Percentiles rank a stretch among this genome's conserved stretches.
Evolutionary conservation across 202 grass and related monocot genomes (phyloP).

Genomic region (Carex sylvatica): DNA sequence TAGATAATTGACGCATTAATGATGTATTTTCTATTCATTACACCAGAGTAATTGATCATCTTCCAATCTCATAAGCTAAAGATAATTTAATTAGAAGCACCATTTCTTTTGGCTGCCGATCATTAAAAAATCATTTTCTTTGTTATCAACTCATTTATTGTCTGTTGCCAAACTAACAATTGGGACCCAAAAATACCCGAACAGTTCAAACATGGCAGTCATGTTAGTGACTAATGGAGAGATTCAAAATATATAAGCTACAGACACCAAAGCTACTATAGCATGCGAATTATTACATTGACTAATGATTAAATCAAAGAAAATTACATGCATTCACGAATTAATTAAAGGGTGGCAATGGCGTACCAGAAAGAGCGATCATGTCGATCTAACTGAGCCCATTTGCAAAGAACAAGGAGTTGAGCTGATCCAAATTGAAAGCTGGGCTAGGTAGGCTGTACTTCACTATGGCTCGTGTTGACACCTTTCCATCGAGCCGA

Average conservation of each 20-base stretch:
- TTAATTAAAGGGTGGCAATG: neutral
- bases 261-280: neutral
- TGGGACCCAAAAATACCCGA: constrained; percentile 9
- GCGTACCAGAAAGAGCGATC: constrained; percentile 31
- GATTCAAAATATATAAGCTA: neutral
- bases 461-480: constrained; percentile 27
- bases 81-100: neutral
- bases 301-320: constrained; percentile 4
- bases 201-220: neutral
- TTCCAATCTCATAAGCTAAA: neutral
- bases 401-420: constrained; percentile 23
- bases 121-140: neutral
- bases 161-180: neutral
- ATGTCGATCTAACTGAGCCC: constrained; percentile 31
- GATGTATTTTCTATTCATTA: neutral
- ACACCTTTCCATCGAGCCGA: constrained; percentile 24
- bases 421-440: constrained; percentile 13
- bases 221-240: neutral
- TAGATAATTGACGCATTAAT: neutral
- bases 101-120: neutral
- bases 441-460: constrained; percentile 11
- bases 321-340: neutral
- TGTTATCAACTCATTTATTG: neutral
- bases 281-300: neutral
- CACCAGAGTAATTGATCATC: neutral